These are phyloP conservation scores for Heterobasidion irregulare DNA, from an alignment of 1,284 basidiomycete species.

Conservation along the genomic window DNA sequence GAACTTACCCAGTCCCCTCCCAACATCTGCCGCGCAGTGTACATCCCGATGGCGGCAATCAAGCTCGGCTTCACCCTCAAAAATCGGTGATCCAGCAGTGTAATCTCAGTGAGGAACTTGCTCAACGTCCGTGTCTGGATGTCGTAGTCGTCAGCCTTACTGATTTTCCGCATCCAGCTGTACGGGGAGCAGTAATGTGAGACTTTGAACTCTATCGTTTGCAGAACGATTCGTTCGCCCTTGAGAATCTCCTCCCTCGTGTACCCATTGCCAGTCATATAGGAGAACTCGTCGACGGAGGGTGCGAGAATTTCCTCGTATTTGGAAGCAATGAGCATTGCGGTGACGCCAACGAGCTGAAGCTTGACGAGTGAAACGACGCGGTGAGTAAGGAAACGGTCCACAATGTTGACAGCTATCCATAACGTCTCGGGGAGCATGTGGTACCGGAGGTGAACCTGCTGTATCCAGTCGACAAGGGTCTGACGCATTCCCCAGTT, in stretches of 20 bases:
- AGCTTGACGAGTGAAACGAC: conserved; percentile 92
- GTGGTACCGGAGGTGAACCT: conserved; percentile 96
- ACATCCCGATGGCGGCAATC: conserved; percentile 98
- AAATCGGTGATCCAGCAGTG: conserved; percentile 90
- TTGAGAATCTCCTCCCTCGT: conserved; percentile 94
- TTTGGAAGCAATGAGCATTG: conserved; percentile 97
- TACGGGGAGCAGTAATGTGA: conserved; percentile 99
- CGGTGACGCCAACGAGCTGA: conserved; percentile 95
- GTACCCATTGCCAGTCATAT: conserved; percentile 95
- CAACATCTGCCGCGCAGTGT: conserved; percentile 86
- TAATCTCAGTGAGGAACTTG: conserved; percentile 98
- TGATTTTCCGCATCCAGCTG: conserved; percentile 98
- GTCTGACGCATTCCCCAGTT: conserved; percentile 95
- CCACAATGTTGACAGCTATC: conserved; percentile 96
- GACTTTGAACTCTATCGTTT: conserved; percentile 91
- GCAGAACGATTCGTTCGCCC: conserved; percentile 92
- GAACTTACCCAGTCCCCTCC: conserved; percentile 86
- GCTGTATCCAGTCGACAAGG: conserved; percentile 96
- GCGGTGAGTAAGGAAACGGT: conserved; percentile 92
- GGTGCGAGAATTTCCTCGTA: conserved; percentile 98
- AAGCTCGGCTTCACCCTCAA: conserved; percentile 90
- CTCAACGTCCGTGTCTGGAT: conserved; percentile 95
- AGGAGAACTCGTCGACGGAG: conserved; percentile 92
- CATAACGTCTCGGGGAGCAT: conserved; percentile 98
- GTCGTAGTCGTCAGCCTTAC: conserved; percentile 98